phyloP scores from a whole-genome alignment of 169 alveolate genomes.

The Cryptosporidium parvum region DNA sequence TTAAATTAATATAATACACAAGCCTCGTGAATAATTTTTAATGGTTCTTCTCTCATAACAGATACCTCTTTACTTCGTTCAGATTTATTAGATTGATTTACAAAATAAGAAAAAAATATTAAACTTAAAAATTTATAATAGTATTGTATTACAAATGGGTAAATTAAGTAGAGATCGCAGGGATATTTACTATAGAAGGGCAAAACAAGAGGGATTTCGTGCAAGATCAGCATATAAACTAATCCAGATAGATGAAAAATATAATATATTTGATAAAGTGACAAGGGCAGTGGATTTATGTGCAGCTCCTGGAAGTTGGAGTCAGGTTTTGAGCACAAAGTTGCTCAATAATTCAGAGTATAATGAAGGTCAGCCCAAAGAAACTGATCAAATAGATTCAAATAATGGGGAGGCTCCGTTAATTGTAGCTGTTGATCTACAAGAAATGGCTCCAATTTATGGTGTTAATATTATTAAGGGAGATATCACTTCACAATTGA shows the following conservation, averaged over 20 bases:
- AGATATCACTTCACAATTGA: conserved; percentile 95
- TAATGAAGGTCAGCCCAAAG: neutral
- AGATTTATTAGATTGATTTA: conserved; percentile 23
- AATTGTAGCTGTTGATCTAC: conserved; percentile 96
- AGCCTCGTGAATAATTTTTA: neutral
- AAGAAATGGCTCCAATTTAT: conserved; percentile 96
- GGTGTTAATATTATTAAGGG: conserved; percentile 94
- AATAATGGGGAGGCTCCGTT: conserved; percentile 81
- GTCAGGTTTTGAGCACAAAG: conserved; percentile 87
- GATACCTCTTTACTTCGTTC: conserved; percentile 17
- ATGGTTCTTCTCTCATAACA: neutral
- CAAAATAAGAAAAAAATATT: conserved; percentile 16
- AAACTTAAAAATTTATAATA: neutral
- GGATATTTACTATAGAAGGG: conserved; percentile 96
- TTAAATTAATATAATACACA: neutral
- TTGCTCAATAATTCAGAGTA: conserved; percentile 57
- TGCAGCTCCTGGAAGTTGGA: conserved; percentile 99
- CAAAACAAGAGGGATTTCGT: conserved; percentile 97
- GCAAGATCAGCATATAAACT: conserved; percentile 97
- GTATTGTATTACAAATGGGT: conserved; percentile 83
- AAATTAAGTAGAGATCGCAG: conserved; percentile 92
- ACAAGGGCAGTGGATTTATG: conserved; percentile 96
- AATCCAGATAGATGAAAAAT: conserved; percentile 93
- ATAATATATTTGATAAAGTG: conserved; percentile 84
- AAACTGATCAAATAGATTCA: conserved; percentile 29